A percentile compares a stretch with the other conserved stretches of the same genome.
These are phyloP conservation scores for Aspergillus terreus DNA, from an alignment of 2,329 filamentous ascomycete genomes.

Conservation along the genomic window DNA sequence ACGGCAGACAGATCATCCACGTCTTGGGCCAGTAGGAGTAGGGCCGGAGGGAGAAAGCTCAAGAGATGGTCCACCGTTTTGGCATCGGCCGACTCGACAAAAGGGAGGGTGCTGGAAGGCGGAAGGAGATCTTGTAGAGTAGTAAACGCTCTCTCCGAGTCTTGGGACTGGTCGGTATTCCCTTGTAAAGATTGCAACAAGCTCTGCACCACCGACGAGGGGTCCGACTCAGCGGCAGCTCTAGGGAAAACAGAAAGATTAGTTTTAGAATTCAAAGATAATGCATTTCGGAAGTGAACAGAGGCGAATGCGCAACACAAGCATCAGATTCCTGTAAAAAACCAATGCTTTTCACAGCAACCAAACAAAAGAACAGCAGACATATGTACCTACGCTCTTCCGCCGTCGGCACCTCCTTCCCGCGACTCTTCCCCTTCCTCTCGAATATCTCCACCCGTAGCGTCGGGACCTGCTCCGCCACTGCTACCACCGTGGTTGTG, in stretches of 20 bases:
- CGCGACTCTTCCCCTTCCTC: slow-evolving; percentile 84
- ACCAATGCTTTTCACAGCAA: no score
- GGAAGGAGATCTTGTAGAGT: slow-evolving; percentile 82
- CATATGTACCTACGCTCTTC: slow-evolving; percentile 92
- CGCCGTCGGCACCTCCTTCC: slow-evolving; percentile 93
- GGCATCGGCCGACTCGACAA: slow-evolving; percentile 64
- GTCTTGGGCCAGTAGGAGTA: slow-evolving; percentile 73
- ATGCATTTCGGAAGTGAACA: not conserved
- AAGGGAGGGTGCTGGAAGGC: slow-evolving; percentile 71
- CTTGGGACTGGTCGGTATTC: slow-evolving; percentile 44
- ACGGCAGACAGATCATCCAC: slow-evolving; percentile 57
- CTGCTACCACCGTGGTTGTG: slow-evolving; percentile 59
- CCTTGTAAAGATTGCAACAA: slow-evolving; percentile 79
- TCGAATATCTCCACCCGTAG: slow-evolving; percentile 86
- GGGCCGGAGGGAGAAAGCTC: slow-evolving; percentile 70
- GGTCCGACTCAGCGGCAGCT: slow-evolving; percentile 62
- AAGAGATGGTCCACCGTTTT: slow-evolving; percentile 71
- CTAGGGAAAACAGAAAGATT: slow-evolving; percentile 39
- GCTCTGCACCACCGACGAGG: slow-evolving; percentile 76
- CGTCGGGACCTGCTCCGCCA: slow-evolving; percentile 79
- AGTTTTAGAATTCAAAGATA: not conserved
- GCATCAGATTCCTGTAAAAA: no score
- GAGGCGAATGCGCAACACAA: no score
- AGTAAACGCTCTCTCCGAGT: slow-evolving; percentile 67
- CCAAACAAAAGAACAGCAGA: slow-evolving; percentile 19